Conservation (phyloP, 1,284 basidiomycete species). For the Abortiporus biennis region DNA sequence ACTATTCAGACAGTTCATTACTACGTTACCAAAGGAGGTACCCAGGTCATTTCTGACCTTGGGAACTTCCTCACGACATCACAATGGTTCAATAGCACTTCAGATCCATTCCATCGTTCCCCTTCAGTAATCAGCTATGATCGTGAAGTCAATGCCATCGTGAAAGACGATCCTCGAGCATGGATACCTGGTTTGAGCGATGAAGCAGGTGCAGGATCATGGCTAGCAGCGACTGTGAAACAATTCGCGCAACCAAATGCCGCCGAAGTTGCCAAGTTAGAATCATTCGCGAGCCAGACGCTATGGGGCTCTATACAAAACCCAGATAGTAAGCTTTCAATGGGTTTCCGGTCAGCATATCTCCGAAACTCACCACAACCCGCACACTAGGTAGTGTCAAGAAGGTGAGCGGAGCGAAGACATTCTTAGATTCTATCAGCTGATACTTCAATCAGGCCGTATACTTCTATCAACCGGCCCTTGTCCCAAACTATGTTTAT, state of each 20-base stretch:
- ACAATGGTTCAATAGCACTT: constrained; percentile 46
- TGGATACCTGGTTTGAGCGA: constrained; percentile 57
- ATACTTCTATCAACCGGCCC: constrained; percentile 43
- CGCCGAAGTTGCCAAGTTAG: constrained; percentile 45
- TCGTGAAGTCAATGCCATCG: constrained; percentile 41
- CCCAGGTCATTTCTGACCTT: constrained; percentile 40
- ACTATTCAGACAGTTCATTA: constrained; percentile 50
- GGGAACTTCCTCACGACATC: constrained; percentile 50
- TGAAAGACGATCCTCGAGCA: constrained; percentile 40
- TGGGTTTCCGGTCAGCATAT: no score
- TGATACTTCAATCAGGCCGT: constrained; percentile 32
- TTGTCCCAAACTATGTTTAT: constrained; percentile 42
- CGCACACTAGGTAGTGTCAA: constrained; percentile 38
- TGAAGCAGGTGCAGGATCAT: constrained; percentile 53
- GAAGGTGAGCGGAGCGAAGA: constrained; percentile 41
- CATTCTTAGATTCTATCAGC: neutral
- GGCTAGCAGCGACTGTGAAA: constrained; percentile 53
- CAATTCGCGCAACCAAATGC: constrained; percentile 49
- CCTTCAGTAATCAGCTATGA: constrained; percentile 56
- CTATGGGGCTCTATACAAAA: constrained; percentile 51
- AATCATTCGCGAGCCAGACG: constrained; percentile 41
- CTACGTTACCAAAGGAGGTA: constrained; percentile 42
- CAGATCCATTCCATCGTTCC: constrained; percentile 48
- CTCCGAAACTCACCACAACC: neutral
- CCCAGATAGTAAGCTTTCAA: constrained; percentile 32